These are phyloP conservation scores for Cyberlindnera xylosilytica DNA, from an alignment of 805 yeast species.

Conservation along the genomic window DNA sequence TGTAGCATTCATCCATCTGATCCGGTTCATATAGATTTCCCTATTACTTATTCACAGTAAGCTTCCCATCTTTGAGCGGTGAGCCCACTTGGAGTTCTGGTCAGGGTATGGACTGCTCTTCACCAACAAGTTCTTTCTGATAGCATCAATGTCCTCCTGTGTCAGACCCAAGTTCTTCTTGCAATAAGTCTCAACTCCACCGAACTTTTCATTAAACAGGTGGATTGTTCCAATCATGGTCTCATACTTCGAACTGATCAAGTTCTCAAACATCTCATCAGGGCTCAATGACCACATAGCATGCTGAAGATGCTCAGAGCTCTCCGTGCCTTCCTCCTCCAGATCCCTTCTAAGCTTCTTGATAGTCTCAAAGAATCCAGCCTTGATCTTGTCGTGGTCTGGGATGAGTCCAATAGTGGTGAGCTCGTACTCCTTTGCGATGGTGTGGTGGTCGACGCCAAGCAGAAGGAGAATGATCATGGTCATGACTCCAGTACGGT, in stretches of 20 bases:
- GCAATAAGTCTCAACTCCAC: constrained; percentile 51
- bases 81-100: constrained; percentile 22
- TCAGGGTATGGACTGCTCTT: constrained; percentile 20
- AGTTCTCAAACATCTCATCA: constrained; percentile 52
- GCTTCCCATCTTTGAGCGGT: constrained; percentile 15
- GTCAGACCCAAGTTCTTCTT: constrained; percentile 41
- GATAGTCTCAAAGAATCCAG: constrained; percentile 22
- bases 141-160: constrained; percentile 38
- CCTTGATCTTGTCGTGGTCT: constrained; percentile 30
- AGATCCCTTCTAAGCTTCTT: constrained; percentile 11
- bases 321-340: constrained; percentile 5
- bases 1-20: too few relatives aligned
- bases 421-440: constrained; percentile 75
- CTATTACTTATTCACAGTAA: background rate
- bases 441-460: constrained; percentile 62
- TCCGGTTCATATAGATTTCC: too few relatives aligned
- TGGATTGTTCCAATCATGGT: constrained; percentile 64
- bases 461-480: constrained; percentile 61
- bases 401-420: constrained; percentile 63
- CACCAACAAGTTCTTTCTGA: constrained; percentile 32
- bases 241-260: constrained; percentile 63
- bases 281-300: constrained; percentile 22
- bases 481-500: constrained; percentile 73
- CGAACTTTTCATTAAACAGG: constrained; percentile 47
- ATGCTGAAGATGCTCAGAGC: constrained; percentile 4